Percentiles rank a stretch among this genome's conserved stretches.
Conservation (phyloP, 139 green algal genomes). For the Chlamydomonas applanata region DNA sequence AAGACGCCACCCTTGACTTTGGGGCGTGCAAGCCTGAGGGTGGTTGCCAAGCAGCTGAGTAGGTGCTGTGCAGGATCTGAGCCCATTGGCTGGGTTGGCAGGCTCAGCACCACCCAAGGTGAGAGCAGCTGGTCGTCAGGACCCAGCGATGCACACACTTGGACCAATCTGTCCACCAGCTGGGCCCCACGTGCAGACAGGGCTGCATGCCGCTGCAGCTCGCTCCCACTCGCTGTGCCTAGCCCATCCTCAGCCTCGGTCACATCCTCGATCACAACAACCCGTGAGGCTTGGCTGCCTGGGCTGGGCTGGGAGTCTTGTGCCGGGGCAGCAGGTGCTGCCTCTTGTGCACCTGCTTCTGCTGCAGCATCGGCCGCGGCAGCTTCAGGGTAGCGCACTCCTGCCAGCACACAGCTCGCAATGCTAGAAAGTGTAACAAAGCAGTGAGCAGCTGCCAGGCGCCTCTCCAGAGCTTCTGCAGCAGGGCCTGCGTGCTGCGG, state of each 20-base stretch:
- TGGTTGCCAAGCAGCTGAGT: neutral
- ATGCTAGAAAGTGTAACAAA: neutral
- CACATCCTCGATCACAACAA: neutral
- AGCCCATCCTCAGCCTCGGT: neutral
- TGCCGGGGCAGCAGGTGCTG: neutral
- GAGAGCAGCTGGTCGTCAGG: neutral
- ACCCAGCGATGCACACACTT: neutral
- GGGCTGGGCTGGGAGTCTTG: neutral
- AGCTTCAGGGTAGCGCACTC: neutral
- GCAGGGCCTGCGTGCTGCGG: neutral
- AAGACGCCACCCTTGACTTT: neutral
- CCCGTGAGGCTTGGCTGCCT: neutral
- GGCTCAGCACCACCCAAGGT: neutral
- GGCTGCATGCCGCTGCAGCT: conserved; percentile 2
- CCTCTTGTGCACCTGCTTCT: neutral
- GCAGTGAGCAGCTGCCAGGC: neutral
- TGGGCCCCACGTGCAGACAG: neutral
- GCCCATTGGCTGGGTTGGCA: neutral
- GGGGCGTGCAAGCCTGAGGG: neutral
- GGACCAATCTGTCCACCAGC: neutral
- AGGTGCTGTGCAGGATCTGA: neutral
- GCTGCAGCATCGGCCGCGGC: neutral
- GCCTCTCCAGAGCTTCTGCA: neutral
- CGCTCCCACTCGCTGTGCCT: neutral
- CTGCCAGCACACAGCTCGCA: neutral